phyloP scores from a whole-genome alignment of 2,329 filamentous ascomycete genomes.

The Neonectria ditissima region DNA sequence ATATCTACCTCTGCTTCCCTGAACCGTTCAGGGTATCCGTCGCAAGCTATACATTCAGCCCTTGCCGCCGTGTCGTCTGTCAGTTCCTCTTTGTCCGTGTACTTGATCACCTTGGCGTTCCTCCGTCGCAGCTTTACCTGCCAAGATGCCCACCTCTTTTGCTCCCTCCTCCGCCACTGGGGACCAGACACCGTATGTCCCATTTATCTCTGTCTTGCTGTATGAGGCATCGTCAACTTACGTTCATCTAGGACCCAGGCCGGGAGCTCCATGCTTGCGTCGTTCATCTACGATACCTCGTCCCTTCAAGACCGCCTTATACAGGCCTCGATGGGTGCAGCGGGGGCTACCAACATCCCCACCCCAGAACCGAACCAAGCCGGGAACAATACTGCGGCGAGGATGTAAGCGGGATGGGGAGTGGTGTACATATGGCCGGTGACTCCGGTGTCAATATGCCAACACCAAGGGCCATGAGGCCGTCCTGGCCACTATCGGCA shows the following conservation, averaged over 20 bases:
- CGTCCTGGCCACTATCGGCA: background rate
- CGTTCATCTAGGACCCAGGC: background rate
- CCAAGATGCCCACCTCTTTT: background rate
- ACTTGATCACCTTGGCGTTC: background rate
- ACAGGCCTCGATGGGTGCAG: background rate
- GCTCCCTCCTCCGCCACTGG: background rate
- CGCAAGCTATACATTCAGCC: background rate
- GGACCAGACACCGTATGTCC: background rate
- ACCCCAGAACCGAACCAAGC: background rate
- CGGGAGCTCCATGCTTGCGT: constrained; percentile 9
- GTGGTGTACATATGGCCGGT: background rate
- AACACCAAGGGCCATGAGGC: background rate
- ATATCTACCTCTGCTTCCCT: background rate
- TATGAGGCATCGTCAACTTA: too few species aligned
- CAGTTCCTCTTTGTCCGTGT: background rate
- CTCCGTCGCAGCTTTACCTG: background rate
- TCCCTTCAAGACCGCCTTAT: constrained; percentile 19
- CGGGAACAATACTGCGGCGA: background rate
- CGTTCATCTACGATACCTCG: constrained; percentile 22
- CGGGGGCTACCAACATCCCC: background rate
- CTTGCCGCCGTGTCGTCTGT: background rate
- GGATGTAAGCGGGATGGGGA: background rate
- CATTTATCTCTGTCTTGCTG: too few species aligned
- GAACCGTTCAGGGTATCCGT: background rate
- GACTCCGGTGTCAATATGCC: background rate